Evolutionary conservation across 2,329 filamentous ascomycete species (phyloP), one percentile per base, ranked within the genome.

Genomic region (Penicillium janthinellum): DNA sequence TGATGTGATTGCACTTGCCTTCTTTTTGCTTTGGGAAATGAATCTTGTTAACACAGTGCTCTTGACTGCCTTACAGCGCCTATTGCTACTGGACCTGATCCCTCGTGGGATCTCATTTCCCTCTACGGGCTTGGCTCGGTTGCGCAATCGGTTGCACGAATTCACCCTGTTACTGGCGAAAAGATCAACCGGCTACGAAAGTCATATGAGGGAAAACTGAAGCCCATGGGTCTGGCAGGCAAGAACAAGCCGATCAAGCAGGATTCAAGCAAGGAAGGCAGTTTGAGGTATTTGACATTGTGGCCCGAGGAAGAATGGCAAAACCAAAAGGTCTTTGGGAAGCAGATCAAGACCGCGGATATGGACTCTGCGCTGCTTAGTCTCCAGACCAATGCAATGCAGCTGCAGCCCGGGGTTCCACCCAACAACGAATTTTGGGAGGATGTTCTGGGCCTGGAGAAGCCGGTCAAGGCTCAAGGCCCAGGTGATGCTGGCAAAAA

Each of bases 151-250:
- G 85, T 88, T 63, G 84, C 83, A 60, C 79, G 86, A 56, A 81
- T 78, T 52, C 84, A 89, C 71, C 84, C 85, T 15, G 73, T 79
- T 20, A 87, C 85, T n/a, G 86, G 86, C 61, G 85, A 87, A 70
- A 89, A 89, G 76, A 82, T 82, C 62, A 88, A 88, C 74, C 84
- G 85, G 70, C 77, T 89, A 44, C 79, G 86, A 60, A 83, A 82
- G 64, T 82, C 80, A 4, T 83, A 83, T 62, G 81, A 82, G 68
- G 80, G 80, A 44, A 81, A 82, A 65, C 70, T 82, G 66, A 82
- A 82, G 66, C 75, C 71, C 1, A 67, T 82, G 47, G 75, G 75
- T 10, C 68, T 83, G 38, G 74, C 80, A 31, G 81, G 81, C 22
- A 77, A 78, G 55, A 83, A 82, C 60, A 81, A 81, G 57, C 73